Base-by-base conservation (phyloP, 495 filamentous ascomycete species). In the Corynascus novoguineensis region DNA sequence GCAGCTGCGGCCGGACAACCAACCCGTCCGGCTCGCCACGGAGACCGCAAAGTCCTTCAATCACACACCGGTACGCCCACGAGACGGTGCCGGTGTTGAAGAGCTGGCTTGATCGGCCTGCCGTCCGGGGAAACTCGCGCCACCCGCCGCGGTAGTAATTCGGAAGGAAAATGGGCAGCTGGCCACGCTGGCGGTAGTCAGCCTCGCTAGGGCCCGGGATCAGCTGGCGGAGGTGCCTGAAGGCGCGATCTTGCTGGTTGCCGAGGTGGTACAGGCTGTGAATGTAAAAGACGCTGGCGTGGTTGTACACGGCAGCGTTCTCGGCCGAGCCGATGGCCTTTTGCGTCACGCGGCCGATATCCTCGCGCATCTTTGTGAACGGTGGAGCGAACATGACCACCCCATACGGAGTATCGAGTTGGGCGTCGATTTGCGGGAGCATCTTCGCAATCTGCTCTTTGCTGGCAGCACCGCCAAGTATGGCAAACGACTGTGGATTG, bases 71-170 rank as follows among this genome's bases (percentile, higher is more conserved):
- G 68, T 82, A 82, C 1, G 66, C 77, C 79, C 79, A 81, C 25
- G 74, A 75, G 10, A 78, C 75, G 19, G 78, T 82, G 40, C 79
- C 79, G 27, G 79, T 82, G 69, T 82, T 82, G 67, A 82, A 82
- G 28, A 82, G 58, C 60, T 80, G 78, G 60, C 75, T 78, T 9
- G 75, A 79, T 2, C 79, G 74, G 0, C 79, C 79, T 7, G 78
- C 78, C 1, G 78, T 81, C 44, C 77, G 72, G 4, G 78, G 78
- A 60, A 72, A 76, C 66, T 71, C 58, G 42, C 72, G 65, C 62
- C 70, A 81, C 11, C 72, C 79, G 9, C 79, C 79, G 31, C 79
- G 77, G 61, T 81, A 82, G 60, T 82, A 82, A 58, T 82, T 82
- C 22, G 79, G 79, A 15, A 82, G 77, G 59, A 75, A 82, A 25